phyloP scores from a whole-genome alignment of 805 yeast species.

The Yarrowia alimentaria region DNA sequence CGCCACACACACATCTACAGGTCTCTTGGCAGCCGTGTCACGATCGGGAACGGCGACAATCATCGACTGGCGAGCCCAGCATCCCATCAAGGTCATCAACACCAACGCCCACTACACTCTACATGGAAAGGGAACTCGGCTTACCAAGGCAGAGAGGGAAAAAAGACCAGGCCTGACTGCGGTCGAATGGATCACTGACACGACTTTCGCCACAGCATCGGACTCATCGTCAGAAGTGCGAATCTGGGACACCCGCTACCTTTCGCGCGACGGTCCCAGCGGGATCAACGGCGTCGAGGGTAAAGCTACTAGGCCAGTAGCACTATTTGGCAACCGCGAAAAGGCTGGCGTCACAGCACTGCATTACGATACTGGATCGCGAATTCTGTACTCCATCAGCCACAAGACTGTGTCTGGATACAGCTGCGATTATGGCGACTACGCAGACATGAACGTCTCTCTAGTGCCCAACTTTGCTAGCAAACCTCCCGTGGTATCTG shows the following conservation, averaged over 20 bases:
- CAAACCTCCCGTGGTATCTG: constrained; percentile 14
- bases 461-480: background rate
- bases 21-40: constrained; percentile 8
- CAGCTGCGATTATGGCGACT: constrained; percentile 3
- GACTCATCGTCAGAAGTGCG: background rate
- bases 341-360: background rate
- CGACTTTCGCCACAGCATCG: constrained; percentile 4
- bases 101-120: constrained; percentile 11
- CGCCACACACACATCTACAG: background rate
- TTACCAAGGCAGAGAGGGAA: background rate
- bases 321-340: background rate
- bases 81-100: background rate
- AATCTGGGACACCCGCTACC: constrained; percentile 14
- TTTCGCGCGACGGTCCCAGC: constrained; percentile 1
- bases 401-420: constrained; percentile 9
- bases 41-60: constrained; percentile 3
- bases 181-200: constrained; percentile 13
- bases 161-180: constrained; percentile 3
- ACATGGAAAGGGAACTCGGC: background rate
- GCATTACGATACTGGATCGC: background rate
- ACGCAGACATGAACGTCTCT: background rate
- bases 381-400: constrained; percentile 4
- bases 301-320: background rate
- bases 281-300: constrained; percentile 8
- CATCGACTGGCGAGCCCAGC: background rate